Conservation (phyloP, 2,329 filamentous ascomycete species). For the Ophioceras dolichostomum region DNA sequence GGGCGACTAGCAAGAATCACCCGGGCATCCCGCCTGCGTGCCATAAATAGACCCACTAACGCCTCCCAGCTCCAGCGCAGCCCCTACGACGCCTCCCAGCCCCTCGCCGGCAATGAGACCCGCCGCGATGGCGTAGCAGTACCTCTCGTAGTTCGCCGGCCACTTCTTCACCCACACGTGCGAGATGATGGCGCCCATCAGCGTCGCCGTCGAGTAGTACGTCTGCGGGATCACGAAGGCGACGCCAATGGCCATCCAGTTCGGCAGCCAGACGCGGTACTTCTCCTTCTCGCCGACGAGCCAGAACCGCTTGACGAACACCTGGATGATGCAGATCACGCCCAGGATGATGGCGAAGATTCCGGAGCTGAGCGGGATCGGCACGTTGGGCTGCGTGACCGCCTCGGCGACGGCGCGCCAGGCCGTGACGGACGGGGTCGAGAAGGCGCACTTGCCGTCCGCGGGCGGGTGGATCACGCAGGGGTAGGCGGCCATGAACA, state of each 20-base stretch:
- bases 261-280: conserved; percentile 45
- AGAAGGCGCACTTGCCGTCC: conserved; percentile 31
- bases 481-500: conserved; percentile 37
- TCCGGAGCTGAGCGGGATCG: conserved; percentile 39
- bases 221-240: conserved; percentile 46
- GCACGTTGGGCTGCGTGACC: conserved; percentile 41
- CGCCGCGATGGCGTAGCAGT: conserved; percentile 46
- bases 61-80: conserved; percentile 23
- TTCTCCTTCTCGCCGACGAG: conserved; percentile 38
- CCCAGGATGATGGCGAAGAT: conserved; percentile 46
- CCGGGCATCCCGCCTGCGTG: neutral
- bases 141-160: conserved; percentile 37
- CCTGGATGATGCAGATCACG: conserved; percentile 34
- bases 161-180: conserved; percentile 42
- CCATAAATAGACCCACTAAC: neutral
- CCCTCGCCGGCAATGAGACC: conserved; percentile 52
- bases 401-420: conserved; percentile 39
- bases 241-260: conserved; percentile 50
- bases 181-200: conserved; percentile 39
- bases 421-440: conserved; percentile 32
- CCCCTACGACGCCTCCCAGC: conserved; percentile 49
- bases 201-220: conserved; percentile 43
- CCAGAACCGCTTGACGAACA: conserved; percentile 40
- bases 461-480: conserved; percentile 30
- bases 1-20: neutral